Percentiles rank a stretch among this genome's conserved stretches.
These are phyloP conservation scores for Neonectria hederae DNA, from an alignment of 2,329 filamentous ascomycete species.

Conservation along the genomic window DNA sequence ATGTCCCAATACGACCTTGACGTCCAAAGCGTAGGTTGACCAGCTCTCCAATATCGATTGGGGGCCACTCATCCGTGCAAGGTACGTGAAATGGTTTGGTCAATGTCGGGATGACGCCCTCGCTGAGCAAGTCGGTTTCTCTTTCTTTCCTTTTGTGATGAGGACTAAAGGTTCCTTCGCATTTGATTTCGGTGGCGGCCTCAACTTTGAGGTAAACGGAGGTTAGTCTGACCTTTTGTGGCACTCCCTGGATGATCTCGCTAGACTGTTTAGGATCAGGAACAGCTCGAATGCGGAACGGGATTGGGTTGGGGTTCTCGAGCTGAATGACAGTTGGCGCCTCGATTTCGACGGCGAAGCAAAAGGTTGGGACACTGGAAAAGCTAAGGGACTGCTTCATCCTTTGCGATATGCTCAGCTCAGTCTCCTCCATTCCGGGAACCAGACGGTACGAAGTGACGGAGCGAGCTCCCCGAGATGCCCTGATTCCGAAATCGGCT, in stretches of 20 bases:
- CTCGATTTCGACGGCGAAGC: conserved; percentile 39
- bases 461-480: background rate
- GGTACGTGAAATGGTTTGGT: background rate
- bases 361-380: conserved; percentile 46
- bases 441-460: conserved; percentile 42
- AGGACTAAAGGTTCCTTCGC: background rate
- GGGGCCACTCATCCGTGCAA: background rate
- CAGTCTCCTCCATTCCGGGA: conserved; percentile 43
- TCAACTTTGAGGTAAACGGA: conserved; percentile 2
- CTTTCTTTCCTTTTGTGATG: background rate
- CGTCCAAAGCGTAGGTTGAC: background rate
- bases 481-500: conserved; percentile 21
- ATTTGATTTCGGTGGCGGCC: background rate
- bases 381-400: conserved; percentile 45
- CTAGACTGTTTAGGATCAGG: conserved; percentile 30
- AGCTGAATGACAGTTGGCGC: conserved; percentile 45
- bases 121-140: background rate
- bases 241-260: conserved; percentile 16
- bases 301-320: conserved; percentile 34
- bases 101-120: background rate
- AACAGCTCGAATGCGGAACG: conserved; percentile 31
- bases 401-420: conserved; percentile 47
- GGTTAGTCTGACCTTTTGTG: conserved; percentile 28
- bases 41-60: background rate
- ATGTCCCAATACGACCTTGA: background rate